Evolutionary conservation across 495 filamentous ascomycete species (phyloP).

Genomic region (Pseudoneurospora amorphoporcata): DNA sequence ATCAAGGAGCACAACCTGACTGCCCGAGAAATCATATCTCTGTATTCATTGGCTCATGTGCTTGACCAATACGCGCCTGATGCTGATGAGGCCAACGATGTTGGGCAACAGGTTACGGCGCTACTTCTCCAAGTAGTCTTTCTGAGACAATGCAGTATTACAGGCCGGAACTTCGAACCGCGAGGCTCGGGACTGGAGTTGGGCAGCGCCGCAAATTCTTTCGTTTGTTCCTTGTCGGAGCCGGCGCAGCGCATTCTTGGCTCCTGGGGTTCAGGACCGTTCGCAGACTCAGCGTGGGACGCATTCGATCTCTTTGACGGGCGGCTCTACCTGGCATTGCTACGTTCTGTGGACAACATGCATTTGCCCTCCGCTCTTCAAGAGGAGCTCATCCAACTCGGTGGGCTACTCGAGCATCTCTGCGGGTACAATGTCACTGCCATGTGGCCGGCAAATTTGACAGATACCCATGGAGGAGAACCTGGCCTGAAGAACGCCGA

Average conservation of each 20-base stretch:
- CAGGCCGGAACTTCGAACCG: conserved; percentile 14
- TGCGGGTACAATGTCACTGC: conserved; percentile 14
- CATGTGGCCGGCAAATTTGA: background rate
- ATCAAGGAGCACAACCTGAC: conserved; percentile 1
- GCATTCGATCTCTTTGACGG: conserved; percentile 58
- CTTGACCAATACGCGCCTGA: background rate
- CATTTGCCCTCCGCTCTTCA: conserved; percentile 9
- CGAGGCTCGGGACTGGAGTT: background rate
- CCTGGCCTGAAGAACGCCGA: conserved; percentile 2
- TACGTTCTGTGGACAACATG: conserved; percentile 4
- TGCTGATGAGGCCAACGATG: background rate
- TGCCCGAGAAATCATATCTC: conserved; percentile 6
- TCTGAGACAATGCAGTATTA: conserved; percentile 15
- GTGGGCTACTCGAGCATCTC: conserved; percentile 14
- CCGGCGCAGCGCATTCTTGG: background rate
- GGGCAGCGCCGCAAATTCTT: conserved; percentile 6
- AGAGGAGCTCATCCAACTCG: background rate
- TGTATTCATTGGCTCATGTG: conserved; percentile 7
- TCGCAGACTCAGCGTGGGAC: conserved; percentile 28
- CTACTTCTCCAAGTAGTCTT: conserved; percentile 23
- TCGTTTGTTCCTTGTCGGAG: background rate
- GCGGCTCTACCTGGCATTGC: conserved; percentile 34
- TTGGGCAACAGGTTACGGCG: conserved; percentile 7
- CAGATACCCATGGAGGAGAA: background rate
- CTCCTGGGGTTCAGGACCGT: conserved; percentile 4